Evolutionary conservation across 192 early-diverging fungal genomes (phyloP), one percentile per base, ranked within the genome.

Genomic region (Podila epicladia): DNA sequence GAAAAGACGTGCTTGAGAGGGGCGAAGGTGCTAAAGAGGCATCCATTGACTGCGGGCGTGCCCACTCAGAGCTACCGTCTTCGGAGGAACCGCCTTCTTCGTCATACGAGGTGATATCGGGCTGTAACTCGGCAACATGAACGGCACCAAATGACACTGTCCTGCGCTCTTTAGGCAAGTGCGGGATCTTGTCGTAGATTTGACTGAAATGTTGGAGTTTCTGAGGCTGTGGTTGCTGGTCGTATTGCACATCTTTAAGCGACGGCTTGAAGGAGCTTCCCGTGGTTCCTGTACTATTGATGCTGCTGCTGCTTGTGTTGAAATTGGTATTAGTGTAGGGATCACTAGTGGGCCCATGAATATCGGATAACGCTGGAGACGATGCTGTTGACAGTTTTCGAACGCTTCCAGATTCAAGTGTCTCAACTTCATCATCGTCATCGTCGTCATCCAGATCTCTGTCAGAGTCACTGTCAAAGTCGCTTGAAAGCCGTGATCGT

Each of bases 91-190:
- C 65, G 9, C 69, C 74, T 49, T 76, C 74, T 32, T 80, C 77
- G 53, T 80, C 77, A 28, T 80, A 80, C 3, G 77, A 80, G 32
- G 72, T 71, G 15, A 80, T 28, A 24, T 80, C 77, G 2, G 77
- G 77, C 49, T 73, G 50, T 0, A 80, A 59, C 38, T 80, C 77
- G 2, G 77, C 77, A 0, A 80, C 77, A 24, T 80, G 77, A 22
- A 80, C 77, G 35, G 77, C 77, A 15, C 77, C 77, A 65, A 80
- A 80, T 3, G 77, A 80, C 15, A 80, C 77, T 19, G 77, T 80
- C 26, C 77, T 55, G 48, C 66, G 67, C 48, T 80, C 77, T 55
- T 80, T 80, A 29, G 77, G 77, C 2, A 71, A 73, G 29, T 69
- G 72, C 5, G 63, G 32, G 29, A 71, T 62, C 62, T 80, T 80